phyloP scores from a whole-genome alignment of 768 basidiomycete species.

The Tubosaeta brunneosetosa region DNA sequence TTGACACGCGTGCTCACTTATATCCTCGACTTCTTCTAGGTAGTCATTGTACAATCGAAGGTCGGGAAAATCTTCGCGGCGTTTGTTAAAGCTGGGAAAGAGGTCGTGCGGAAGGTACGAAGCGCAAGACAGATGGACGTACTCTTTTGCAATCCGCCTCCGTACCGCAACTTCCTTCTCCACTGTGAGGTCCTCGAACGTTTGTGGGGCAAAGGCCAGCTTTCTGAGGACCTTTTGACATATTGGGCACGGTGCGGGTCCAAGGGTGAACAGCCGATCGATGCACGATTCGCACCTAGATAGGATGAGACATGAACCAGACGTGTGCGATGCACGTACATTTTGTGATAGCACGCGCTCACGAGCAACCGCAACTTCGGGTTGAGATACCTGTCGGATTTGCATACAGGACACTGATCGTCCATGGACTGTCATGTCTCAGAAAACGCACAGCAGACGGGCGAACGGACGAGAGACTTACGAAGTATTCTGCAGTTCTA shows the following conservation, averaged over 20 bases:
- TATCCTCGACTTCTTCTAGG: slow-evolving; percentile 92
- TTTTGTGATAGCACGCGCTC: slow-evolving; percentile 97
- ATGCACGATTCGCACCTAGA: slow-evolving; percentile 98
- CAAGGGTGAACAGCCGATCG: slow-evolving; percentile 91
- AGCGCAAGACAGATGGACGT: slow-evolving; percentile 17
- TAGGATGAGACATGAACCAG: slow-evolving; percentile 7
- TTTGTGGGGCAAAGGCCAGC: slow-evolving; percentile 91
- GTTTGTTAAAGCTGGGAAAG: slow-evolving; percentile 81
- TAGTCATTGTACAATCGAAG: slow-evolving; percentile 88
- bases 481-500: slow-evolving; percentile 75
- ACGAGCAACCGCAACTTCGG: slow-evolving; percentile 91
- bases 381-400: slow-evolving; percentile 93
- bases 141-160: slow-evolving; percentile 87
- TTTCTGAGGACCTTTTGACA: slow-evolving; percentile 86
- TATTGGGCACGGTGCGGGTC: slow-evolving; percentile 93
- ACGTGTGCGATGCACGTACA: slow-evolving; percentile 45
- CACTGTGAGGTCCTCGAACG: slow-evolving; percentile 87
- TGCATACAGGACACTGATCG: slow-evolving; percentile 96
- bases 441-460: slow-evolving; percentile 2
- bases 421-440: slow-evolving; percentile 61
- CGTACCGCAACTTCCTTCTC: slow-evolving; percentile 94
- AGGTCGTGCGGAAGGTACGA: neutral
- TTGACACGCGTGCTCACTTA: slow-evolving; percentile 44
- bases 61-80: slow-evolving; percentile 81
- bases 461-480: slow-evolving; percentile 35